Evolutionary conservation across 768 basidiomycete genomes (phyloP), one percentile per base, ranked within the genome.

Genomic region (Fomitopsis pulvina): DNA sequence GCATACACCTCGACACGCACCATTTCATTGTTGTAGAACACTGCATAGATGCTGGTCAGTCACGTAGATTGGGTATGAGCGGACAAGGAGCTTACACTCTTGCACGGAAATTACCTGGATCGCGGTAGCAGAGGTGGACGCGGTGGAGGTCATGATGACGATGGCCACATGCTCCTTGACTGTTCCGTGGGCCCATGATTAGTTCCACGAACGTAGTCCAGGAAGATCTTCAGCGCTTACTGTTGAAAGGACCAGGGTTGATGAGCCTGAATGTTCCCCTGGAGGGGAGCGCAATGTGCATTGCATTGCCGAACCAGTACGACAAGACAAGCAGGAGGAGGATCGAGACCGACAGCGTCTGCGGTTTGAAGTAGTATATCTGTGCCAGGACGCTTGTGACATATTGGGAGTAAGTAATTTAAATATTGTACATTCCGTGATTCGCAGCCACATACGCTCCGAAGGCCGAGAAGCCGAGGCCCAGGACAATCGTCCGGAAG

Each of bases 401-500:
- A n/a, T n/a, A n/a, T n/a, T n/a, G n/a, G n/a, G n/a, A n/a, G n/a
- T n/a, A n/a, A n/a, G n/a, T n/a, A n/a, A n/a, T n/a, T n/a, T n/a
- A n/a, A n/a, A n/a, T n/a, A n/a, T n/a, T n/a, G n/a, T n/a, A n/a
- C n/a, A n/a, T n/a, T n/a, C n/a, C n/a, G n/a, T n/a, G n/a, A n/a
- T n/a, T n/a, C n/a, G n/a, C n/a, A n/a, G 40, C 11, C 40, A 79
- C 79, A 38, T 69, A 71, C 50, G 63, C 63, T 29, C 78, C 78
- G 58, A 82, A 82, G 52, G 76, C 74, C 4, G 77, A 71, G 18
- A 81, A 68, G 14, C 78, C 79, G n/a, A 79, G 56, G 37, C 75
- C 75, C 2, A 81, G 68, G 61, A 81, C 71, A 70, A 76, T 73
- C 57, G 78, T 74, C 12, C 80, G 66, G 63, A 82, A 79, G 1